phyloP scores from a whole-genome alignment of 768 basidiomycete species.

The Fibroporia radiculosa region DNA sequence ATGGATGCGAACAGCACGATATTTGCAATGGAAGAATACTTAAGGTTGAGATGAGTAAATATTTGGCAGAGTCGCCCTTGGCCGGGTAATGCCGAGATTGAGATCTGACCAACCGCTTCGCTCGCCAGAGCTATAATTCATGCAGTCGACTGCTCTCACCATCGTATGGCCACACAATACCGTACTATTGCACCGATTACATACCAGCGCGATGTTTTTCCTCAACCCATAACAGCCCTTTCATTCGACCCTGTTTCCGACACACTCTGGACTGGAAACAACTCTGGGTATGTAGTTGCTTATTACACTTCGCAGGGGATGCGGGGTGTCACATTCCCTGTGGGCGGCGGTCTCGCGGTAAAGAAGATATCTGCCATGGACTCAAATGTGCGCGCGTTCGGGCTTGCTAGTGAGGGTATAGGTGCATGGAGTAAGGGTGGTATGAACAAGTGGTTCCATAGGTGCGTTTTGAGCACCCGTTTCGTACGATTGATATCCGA shows the following conservation, averaged over 20 bases:
- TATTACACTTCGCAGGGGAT: slow-evolving; percentile 56
- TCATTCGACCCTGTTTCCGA: slow-evolving; percentile 90
- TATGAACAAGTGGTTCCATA: slow-evolving; percentile 74
- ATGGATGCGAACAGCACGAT: neutral
- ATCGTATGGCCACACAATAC: slow-evolving; percentile 14
- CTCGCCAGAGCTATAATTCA: no score
- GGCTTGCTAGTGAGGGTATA: slow-evolving; percentile 51
- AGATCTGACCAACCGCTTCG: no score
- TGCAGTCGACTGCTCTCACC: no score
- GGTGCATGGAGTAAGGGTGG: slow-evolving; percentile 84
- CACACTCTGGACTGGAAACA: slow-evolving; percentile 78
- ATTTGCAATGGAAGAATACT: no score
- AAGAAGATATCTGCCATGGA: slow-evolving; percentile 75
- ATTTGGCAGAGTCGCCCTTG: no score
- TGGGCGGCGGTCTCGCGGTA: slow-evolving; percentile 61
- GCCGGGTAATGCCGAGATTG: no score
- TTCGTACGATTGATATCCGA: no score
- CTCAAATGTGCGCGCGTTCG: slow-evolving; percentile 63
- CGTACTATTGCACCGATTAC: slow-evolving; percentile 16
- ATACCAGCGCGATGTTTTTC: slow-evolving; percentile 11
- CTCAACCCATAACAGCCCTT: slow-evolving; percentile 56
- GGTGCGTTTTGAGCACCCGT: slow-evolving; percentile 38
- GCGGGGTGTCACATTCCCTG: slow-evolving; percentile 67
- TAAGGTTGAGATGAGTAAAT: no score
- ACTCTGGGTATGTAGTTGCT: slow-evolving; percentile 61